Base-by-base conservation (phyloP, 441 rosid species). In the Raphanus hybrid region DNA sequence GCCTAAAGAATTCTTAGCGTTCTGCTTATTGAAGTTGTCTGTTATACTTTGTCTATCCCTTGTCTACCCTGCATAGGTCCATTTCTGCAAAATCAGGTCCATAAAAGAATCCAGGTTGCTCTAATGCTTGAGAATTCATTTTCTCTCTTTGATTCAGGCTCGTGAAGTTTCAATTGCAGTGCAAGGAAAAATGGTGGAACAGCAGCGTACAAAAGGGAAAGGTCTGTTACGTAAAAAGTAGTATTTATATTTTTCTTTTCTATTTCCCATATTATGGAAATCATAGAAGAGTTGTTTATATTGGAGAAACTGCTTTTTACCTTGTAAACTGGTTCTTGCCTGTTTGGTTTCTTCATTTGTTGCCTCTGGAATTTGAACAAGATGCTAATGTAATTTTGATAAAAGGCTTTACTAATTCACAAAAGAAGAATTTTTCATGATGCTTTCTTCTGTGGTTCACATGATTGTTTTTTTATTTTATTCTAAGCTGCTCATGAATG, bases 171-270 rank as follows among this genome's bases (percentile, higher is more conserved):
- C 91, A 79, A 90, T 94, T 84, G 87, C 90, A 43, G 90, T 84
- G 58, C 98, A 92, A 81, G 97, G 98, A 62, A 92, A 97, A 84
- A 81, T 85, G 79, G 98, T 97, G 64, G 99, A 96, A 82, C 90
- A 75, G 64, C 99, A 96, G 85, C 98, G 99, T 43, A 90, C 88
- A 87, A 94, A 90, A 81, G 86, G 98, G 84, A 96, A 89, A 96
- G 95, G 99, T 96, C 45, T 78, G 86, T 66, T 80, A 58, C 60
- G 20, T 48, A 14, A 65, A 52, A 3, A 39, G 7, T 64, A 35
- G 69, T 50, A 57, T 65, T 75, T 61, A 35, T 75, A 10, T 57
- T 32, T 26, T 52, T 50, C 27, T 5, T 14, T 34, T 67, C 11
- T 8, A 5, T 20, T 20, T 48, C 4, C n/a, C n/a, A 18, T 54